phyloP scores from a whole-genome alignment of 2,329 filamentous ascomycete genomes.

The Colletotrichum melonis region DNA sequence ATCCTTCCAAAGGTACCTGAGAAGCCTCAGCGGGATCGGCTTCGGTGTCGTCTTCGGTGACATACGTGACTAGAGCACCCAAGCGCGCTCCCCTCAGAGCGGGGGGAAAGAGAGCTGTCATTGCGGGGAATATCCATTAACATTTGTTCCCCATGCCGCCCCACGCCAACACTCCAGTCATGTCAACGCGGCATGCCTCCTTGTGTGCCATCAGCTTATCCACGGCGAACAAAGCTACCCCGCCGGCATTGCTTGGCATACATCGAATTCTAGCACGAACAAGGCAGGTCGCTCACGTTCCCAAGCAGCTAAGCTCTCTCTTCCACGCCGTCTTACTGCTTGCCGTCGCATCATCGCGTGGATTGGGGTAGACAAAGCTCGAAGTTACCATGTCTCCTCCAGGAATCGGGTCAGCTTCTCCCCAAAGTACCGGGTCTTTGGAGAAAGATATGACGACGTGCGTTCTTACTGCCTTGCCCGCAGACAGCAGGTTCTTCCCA shows the following conservation, averaged over 20 bases:
- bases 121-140: not conserved
- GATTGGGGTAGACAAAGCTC: not conserved
- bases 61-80: not conserved
- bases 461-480: not conserved
- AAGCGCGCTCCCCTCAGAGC: not conserved
- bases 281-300: slow-evolving; percentile 20
- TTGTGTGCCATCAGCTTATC: slow-evolving; percentile 19
- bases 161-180: not conserved
- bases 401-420: not conserved
- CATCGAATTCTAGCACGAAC: slow-evolving; percentile 20
- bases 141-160: not conserved
- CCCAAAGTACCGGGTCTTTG: not conserved
- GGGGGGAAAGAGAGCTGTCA: not conserved
- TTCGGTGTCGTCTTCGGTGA: not conserved
- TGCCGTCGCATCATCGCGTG: not conserved
- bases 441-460: slow-evolving; percentile 12
- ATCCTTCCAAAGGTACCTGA: not conserved
- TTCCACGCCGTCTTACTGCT: slow-evolving; percentile 5
- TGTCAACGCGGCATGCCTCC: no score
- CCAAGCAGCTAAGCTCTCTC: slow-evolving; percentile 1
- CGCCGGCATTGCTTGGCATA: slow-evolving; percentile 15
- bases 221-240: slow-evolving; percentile 2
- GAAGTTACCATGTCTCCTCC: not conserved
- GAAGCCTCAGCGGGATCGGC: not conserved
- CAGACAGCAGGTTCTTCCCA: no score